phyloP scores from a whole-genome alignment of 139 green algal genomes.

The Chlorella sp. region DNA sequence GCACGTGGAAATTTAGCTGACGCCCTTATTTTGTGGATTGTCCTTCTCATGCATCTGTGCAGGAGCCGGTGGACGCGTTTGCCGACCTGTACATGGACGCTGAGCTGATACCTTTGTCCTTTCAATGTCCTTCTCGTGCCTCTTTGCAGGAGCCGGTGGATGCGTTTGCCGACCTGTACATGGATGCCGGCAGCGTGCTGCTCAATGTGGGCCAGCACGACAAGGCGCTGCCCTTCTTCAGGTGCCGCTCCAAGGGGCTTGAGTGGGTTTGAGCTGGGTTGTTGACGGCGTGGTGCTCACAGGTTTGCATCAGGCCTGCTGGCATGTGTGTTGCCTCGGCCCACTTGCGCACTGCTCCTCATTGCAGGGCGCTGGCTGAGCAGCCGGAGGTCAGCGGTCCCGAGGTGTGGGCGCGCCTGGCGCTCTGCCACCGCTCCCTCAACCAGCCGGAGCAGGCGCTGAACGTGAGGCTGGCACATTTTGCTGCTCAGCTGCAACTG shows the following conservation, averaged over 20 bases:
- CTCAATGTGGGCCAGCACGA: constrained; percentile 42
- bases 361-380: constrained; percentile 30
- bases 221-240: constrained; percentile 56
- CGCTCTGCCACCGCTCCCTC: constrained; percentile 52
- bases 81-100: constrained; percentile 72
- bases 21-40: too few species aligned
- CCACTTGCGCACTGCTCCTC: too few species aligned
- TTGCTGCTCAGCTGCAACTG: too few species aligned
- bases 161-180: constrained; percentile 71
- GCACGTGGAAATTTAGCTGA: too few species aligned
- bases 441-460: constrained; percentile 32
- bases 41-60: not conserved
- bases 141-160: constrained; percentile 43
- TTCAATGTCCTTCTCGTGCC: not conserved
- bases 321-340: too few species aligned
- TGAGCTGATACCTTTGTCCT: constrained; percentile 47
- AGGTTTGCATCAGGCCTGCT: too few species aligned
- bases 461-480: constrained; percentile 30
- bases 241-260: too few species aligned
- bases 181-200: constrained; percentile 60
- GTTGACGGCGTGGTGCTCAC: too few species aligned
- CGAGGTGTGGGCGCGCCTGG: constrained; percentile 61
- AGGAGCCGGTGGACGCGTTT: constrained; percentile 54
- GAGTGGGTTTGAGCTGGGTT: too few species aligned
- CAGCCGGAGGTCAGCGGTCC: constrained; percentile 48